Evolutionary conservation across 768 basidiomycete genomes (phyloP), one percentile per base, ranked within the genome.

Genomic region (Megacollybia marginata): DNA sequence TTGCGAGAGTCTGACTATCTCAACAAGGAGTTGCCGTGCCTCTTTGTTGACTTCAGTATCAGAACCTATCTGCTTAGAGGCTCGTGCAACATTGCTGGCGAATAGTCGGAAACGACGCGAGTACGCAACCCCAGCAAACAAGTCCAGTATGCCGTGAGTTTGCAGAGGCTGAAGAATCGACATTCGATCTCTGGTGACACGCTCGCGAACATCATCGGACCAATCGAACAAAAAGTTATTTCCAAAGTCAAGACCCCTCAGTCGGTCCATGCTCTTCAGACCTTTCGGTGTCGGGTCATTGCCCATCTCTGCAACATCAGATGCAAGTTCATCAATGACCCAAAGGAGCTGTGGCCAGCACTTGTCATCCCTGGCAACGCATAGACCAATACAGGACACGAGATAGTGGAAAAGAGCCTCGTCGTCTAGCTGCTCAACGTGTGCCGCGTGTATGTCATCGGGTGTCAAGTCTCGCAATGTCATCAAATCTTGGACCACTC

Each of bases 381-480:
- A 54, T 50, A 46, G 51, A 20, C 50, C 54, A 43, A 54, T 52
- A 48, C 32, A 54, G 38, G 35, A 44, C 19, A 40, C 46, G 47
- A 54, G 48, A 38, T 51, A 54, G 44, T 48, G 43, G 48, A 52
- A 54, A 32, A 54, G 47, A 32, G 28, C 19, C 36, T 52, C 50
- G 44, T 49, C 19, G 44, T 42, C 15, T 11, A 46, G 42, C 19
- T 38, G 40, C 36, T 40, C 45, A 28, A 6, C 4, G 33, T 50
- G 47, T 38, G 23, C 47, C 46, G 50, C 49, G 46, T 40, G 49
- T 36, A 42, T 49, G 19, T 28, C 28, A 42, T 54, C 53, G 20
- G 33, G 44, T 28, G 48, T 10, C 42, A 13, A 13, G 13, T 42
- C 50, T 19, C 28, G n/a, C n/a, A n/a, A n/a, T n/a, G n/a, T n/a